These are phyloP conservation scores for Trichoderma reesei DNA, from an alignment of 495 filamentous ascomycete species.

Conservation along the genomic window DNA sequence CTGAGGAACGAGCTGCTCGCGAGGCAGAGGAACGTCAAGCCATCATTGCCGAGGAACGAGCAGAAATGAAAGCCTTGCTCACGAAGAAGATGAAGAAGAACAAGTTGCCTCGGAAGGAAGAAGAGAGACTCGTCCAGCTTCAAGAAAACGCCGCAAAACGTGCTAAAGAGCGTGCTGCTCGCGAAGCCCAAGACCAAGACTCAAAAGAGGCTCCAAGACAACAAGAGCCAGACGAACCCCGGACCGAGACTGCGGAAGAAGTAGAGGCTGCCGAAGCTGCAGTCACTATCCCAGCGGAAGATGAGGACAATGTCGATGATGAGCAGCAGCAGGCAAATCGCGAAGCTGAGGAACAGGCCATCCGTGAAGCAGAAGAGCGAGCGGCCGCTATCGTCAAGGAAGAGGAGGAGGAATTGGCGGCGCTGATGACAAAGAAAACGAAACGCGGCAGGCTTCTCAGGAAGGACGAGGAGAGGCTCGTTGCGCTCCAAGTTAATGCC, in stretches of 20 bases:
- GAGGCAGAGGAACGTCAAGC: slow-evolving; percentile 13
- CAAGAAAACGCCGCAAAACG: slow-evolving; percentile 22
- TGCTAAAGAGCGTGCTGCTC: slow-evolving; percentile 8
- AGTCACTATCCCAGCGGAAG: not conserved
- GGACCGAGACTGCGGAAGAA: not conserved
- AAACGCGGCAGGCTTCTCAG: slow-evolving; percentile 24
- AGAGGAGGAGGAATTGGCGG: slow-evolving; percentile 21
- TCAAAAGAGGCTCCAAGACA: not conserved
- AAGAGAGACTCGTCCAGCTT: slow-evolving; percentile 28
- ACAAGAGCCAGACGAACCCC: not conserved
- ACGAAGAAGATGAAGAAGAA: slow-evolving; percentile 17
- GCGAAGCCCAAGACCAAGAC: slow-evolving; percentile 1
- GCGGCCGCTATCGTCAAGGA: slow-evolving; percentile 13
- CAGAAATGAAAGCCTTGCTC: slow-evolving; percentile 20
- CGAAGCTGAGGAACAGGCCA: slow-evolving; percentile 21
- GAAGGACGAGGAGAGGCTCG: not conserved
- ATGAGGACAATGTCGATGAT: not conserved
- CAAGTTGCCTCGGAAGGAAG: slow-evolving; percentile 23
- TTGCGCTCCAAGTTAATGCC: not conserved
- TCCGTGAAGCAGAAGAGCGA: slow-evolving; percentile 11
- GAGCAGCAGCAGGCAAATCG: slow-evolving; percentile 18
- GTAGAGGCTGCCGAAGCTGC: not conserved
- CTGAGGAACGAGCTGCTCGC: slow-evolving; percentile 13
- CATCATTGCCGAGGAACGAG: slow-evolving; percentile 24
- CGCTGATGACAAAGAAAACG: slow-evolving; percentile 21